A percentile compares a stretch with the other conserved stretches of the same genome.
Conservation (phyloP, 139 green algal genomes). For the Haematococcus sp. region DNA sequence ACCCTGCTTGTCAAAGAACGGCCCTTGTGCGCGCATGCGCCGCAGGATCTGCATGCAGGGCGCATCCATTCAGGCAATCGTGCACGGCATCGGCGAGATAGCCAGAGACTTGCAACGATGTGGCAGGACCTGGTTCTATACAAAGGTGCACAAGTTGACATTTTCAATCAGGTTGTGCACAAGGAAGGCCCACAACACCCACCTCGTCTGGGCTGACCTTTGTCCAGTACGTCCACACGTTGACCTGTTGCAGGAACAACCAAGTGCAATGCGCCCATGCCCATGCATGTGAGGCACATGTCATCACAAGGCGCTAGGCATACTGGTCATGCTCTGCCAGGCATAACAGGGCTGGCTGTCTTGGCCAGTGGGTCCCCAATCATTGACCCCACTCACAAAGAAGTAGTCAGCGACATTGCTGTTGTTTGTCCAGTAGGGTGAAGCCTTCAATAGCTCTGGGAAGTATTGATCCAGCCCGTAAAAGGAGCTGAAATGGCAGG, state of each 20-base stretch:
- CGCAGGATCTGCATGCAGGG: background rate
- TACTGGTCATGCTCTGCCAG: no score
- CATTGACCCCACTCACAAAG: slow-evolving; percentile 15
- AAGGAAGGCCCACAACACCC: no score
- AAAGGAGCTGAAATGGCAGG: no score
- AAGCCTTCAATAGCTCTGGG: slow-evolving; percentile 8
- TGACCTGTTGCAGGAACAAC: background rate
- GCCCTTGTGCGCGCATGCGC: slow-evolving; percentile 1
- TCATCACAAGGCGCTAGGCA: no score
- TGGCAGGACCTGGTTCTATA: no score
- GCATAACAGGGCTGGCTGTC: no score
- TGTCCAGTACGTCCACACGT: slow-evolving; percentile 7
- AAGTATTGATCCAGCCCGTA: slow-evolving; percentile 11
- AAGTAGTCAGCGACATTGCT: slow-evolving; percentile 16
- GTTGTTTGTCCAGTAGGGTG: slow-evolving; percentile 15
- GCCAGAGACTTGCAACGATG: no score
- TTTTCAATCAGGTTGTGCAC: no score
- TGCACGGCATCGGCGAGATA: slow-evolving; percentile 2
- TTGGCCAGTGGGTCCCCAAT: no score
- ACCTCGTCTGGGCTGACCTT: background rate
- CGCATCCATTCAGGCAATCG: background rate
- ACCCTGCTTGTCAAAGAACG: slow-evolving; percentile 4
- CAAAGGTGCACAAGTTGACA: no score
- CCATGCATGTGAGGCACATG: no score
- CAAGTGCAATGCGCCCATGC: no score